phyloP scores from a whole-genome alignment of 257 asterid genomes.

The Thymus mandschuricus region DNA sequence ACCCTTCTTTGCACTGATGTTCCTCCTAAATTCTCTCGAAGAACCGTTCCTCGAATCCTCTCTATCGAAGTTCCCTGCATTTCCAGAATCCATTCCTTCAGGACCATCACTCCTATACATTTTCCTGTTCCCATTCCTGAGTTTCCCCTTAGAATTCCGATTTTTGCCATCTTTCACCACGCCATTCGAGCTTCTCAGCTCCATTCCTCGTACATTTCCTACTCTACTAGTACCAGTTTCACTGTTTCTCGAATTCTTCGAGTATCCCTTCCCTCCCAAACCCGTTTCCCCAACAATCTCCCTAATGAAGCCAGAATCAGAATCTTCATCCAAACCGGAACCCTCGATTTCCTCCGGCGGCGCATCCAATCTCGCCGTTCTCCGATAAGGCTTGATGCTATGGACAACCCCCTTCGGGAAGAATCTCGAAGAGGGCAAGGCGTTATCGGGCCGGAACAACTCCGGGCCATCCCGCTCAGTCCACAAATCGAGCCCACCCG shows the following conservation, averaged over 20 bases:
- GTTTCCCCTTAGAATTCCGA: conserved; percentile 36
- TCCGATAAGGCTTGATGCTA: conserved; percentile 70
- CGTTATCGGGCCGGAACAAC: conserved; percentile 60
- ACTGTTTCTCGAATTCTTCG: conserved; percentile 28
- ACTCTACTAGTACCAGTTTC: conserved; percentile 30
- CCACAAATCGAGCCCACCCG: conserved; percentile 97
- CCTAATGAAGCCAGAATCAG: conserved; percentile 2
- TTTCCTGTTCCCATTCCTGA: conserved; percentile 41
- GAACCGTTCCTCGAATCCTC: conserved; percentile 31
- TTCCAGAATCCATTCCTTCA: conserved; percentile 31
- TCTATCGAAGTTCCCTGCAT: conserved; percentile 32
- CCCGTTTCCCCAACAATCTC: conserved; percentile 24
- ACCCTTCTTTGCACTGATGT: conserved; percentile 25
- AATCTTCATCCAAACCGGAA: conserved; percentile 23
- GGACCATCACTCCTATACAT: conserved; percentile 35
- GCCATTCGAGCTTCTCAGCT: conserved; percentile 23
- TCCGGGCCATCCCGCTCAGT: conserved; percentile 91
- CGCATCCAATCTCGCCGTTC: conserved; percentile 31
- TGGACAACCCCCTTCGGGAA: conserved; percentile 95
- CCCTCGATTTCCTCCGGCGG: conserved; percentile 32
- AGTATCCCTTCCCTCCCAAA: conserved; percentile 22
- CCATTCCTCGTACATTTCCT: conserved; percentile 28
- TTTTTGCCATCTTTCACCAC: conserved; percentile 33
- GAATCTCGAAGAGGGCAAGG: conserved; percentile 71
- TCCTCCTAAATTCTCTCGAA: conserved; percentile 34